Base-by-base conservation (phyloP, 2,329 filamentous ascomycete genomes). In the Monilinia fructigena region DNA sequence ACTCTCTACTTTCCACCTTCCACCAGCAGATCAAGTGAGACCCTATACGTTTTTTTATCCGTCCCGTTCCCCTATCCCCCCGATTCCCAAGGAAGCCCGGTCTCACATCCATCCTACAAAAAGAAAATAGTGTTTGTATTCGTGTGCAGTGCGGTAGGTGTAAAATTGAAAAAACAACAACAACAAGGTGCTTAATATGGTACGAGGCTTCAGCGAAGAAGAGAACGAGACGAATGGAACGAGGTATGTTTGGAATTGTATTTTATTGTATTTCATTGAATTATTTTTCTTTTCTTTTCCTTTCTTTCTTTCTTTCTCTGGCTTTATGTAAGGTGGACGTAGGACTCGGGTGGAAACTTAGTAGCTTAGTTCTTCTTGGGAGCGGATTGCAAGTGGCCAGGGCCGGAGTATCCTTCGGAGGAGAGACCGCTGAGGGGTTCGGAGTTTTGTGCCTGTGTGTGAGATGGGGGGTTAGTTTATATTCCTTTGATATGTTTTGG, bases 351-450 rank as follows among this genome's bases (percentile, higher is more conserved):
- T 16, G 40, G 40, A 42, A 42, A 42, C 12, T 14, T 42, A 42
- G 40, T 42, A 42, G 12, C 40, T 66, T 75, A 73, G 23, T 73
- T 70, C 69, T 74, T 73, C 71, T 74, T 74, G 28, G 75, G 72
- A 55, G 72, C 63, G 62, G 69, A 72, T 83, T 96, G 93, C 72
- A 96, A 85, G 80, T 88, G 85, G 75, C 92, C 91, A 77, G 86
- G 85, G 79, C 92, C 92, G 71, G 80, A 81, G 83, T 96, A 96
- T 74, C 87, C 88, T 78, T 90, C 86, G 76, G 90, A 89, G 72
- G 89, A 85, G 80, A 95, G 82, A 84, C 93, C 93, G 70, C 90
- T 92, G 79, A 97, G 86, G 69, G 93, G 93, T 78, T 97, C 93
- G 77, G 91, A 84, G 76, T 89, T 90, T 87, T 96, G 91, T 77